A percentile compares a stretch with the other conserved stretches of the same genome.
These are phyloP conservation scores for Brassica hybrid DNA, from an alignment of 441 rosid species.

Conservation along the genomic window DNA sequence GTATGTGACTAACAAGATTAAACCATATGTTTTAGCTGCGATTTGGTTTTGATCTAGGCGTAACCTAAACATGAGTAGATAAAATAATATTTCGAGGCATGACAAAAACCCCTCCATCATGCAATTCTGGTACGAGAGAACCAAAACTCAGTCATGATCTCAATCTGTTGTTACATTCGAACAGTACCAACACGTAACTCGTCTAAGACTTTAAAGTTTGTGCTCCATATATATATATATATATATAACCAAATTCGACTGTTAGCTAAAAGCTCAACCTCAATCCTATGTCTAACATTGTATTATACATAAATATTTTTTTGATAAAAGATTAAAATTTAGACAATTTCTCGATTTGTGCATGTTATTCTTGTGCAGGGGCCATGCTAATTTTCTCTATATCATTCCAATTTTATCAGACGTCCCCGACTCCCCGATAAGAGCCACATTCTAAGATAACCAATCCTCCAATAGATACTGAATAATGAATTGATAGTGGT, in stretches of 20 bases:
- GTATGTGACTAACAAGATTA: not conserved
- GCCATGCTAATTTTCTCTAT: too few species aligned
- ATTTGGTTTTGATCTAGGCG: not conserved
- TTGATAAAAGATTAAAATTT: too few species aligned
- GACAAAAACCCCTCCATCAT: not conserved
- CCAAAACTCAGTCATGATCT: not conserved
- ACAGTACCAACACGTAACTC: not conserved
- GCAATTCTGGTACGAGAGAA: not conserved
- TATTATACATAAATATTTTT: not conserved
- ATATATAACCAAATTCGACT: not conserved
- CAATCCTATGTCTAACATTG: not conserved
- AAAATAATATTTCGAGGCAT: not conserved
- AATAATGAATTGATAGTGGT: not conserved
- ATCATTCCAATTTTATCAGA: too few species aligned
- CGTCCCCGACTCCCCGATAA: too few species aligned
- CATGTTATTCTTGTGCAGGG: too few species aligned
- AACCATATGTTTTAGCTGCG: not conserved
- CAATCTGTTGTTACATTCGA: not conserved
- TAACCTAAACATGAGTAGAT: not conserved
- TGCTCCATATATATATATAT: not conserved
- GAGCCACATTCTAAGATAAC: not conserved
- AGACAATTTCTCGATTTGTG: too few species aligned
- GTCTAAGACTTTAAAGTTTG: not conserved
- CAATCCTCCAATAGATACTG: not conserved
- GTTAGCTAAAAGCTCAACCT: not conserved